Evolutionary conservation across 192 early-diverging fungal species (phyloP).

Genomic region (Pilaira anomala): DNA sequence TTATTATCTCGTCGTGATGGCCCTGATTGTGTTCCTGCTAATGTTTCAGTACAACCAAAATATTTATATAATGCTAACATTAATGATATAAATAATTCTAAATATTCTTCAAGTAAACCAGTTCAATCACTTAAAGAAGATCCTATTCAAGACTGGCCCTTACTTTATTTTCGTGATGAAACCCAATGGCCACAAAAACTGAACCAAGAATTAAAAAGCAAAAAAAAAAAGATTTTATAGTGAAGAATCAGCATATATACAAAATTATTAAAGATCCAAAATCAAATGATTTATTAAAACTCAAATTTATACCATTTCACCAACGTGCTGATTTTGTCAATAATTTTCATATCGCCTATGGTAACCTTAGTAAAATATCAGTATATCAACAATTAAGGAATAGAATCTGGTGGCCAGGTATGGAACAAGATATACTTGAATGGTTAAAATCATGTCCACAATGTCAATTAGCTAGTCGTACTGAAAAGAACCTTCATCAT

Average conservation of each 20-base stretch:
- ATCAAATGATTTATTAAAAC: neutral
- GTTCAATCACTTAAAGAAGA: no score
- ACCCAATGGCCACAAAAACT: neutral
- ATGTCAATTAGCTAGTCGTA: neutral
- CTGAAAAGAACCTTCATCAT: neutral
- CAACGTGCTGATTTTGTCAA: constrained; percentile 5
- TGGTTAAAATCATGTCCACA: constrained; percentile 6
- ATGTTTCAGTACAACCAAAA: neutral
- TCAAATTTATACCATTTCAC: neutral
- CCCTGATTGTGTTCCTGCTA: neutral
- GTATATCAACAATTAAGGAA: constrained; percentile 1
- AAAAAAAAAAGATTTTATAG: neutral
- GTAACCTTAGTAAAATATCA: neutral
- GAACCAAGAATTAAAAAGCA: neutral
- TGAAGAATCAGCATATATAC: constrained; percentile 1
- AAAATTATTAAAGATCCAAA: neutral
- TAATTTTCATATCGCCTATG: constrained; percentile 4
- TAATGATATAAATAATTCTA: no score
- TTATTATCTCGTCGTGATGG: neutral
- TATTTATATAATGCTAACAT: neutral
- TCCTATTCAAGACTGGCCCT: no score
- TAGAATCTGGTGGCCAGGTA: constrained; percentile 18
- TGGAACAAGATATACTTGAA: constrained; percentile 2
- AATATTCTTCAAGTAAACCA: no score
- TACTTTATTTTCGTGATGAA: no score